A percentile compares a stretch with the other conserved stretches of the same genome.
These are phyloP conservation scores for Coemansia sp. DNA, from an alignment of 192 early-diverging fungal species.

Conservation along the genomic window DNA sequence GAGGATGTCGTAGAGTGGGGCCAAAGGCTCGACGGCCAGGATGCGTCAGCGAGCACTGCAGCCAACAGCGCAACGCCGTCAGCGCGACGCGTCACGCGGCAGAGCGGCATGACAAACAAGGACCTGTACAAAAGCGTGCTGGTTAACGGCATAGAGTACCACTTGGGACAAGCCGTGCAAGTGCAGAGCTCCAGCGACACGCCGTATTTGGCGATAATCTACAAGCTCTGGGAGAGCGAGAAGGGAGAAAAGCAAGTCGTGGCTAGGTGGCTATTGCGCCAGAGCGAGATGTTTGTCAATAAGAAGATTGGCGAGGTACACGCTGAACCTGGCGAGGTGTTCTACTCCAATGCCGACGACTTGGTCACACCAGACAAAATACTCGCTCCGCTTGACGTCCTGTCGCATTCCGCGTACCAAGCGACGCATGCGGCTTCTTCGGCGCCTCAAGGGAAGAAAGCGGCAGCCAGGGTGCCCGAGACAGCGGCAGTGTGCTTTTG, in stretches of 20 bases:
- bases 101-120: slow-evolving; percentile 61
- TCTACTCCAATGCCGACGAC: slow-evolving; percentile 57
- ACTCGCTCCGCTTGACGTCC: slow-evolving; percentile 32
- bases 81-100: slow-evolving; percentile 59
- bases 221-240: slow-evolving; percentile 63
- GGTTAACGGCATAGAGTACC: slow-evolving; percentile 53
- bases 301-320: slow-evolving; percentile 12
- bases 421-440: neutral
- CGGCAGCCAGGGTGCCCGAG: neutral
- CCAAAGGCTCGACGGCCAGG: slow-evolving; percentile 9
- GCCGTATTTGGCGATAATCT: slow-evolving; percentile 58
- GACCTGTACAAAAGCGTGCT: slow-evolving; percentile 39
- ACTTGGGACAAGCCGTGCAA: slow-evolving; percentile 43
- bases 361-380: slow-evolving; percentile 45
- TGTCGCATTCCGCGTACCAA: slow-evolving; percentile 15
- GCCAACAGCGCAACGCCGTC: slow-evolving; percentile 4
- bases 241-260: slow-evolving; percentile 47
- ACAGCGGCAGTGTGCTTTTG: slow-evolving; percentile 25
- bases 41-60: neutral
- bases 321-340: slow-evolving; percentile 37
- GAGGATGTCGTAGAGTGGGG: slow-evolving; percentile 43
- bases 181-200: slow-evolving; percentile 38
- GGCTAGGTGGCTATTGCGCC: slow-evolving; percentile 63
- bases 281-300: slow-evolving; percentile 27
- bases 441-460: neutral